A percentile compares a stretch with the other conserved stretches of the same genome.
Evolutionary conservation across 495 filamentous ascomycete species (phyloP).

Genomic region (Hypoxylon trugodes): DNA sequence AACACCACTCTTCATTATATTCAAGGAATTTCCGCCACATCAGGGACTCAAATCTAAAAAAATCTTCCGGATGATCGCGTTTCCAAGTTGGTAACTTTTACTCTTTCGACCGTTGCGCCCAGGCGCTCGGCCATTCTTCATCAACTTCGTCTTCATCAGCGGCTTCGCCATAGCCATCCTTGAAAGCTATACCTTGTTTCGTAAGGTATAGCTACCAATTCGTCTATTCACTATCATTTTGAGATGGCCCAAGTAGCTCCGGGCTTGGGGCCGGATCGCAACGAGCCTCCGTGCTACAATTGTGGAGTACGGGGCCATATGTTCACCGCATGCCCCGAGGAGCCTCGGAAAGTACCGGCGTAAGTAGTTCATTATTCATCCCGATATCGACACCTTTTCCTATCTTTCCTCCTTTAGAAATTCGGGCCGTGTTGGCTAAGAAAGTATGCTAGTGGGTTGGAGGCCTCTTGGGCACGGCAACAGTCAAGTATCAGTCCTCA

Average conservation of each 20-base stretch:
- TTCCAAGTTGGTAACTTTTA: slow-evolving; percentile 4
- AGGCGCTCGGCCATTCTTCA: slow-evolving; percentile 13
- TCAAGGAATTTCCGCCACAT: background rate
- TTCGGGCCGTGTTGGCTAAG: slow-evolving; percentile 28
- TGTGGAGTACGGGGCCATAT: slow-evolving; percentile 59
- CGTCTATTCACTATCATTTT: slow-evolving; percentile 18
- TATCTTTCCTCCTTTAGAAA: slow-evolving; percentile 1
- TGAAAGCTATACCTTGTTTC: slow-evolving; percentile 1
- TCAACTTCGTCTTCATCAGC: background rate
- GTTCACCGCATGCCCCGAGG: slow-evolving; percentile 60
- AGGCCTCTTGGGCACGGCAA: slow-evolving; percentile 49
- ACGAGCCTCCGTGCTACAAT: slow-evolving; percentile 59
- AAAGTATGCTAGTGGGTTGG: slow-evolving; percentile 46
- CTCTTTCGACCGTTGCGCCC: slow-evolving; percentile 10
- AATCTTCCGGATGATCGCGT: slow-evolving; percentile 6
- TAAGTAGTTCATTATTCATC: slow-evolving; percentile 54
- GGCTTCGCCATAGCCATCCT: background rate
- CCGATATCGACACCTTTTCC: background rate
- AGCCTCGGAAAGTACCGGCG: slow-evolving; percentile 61
- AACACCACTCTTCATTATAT: slow-evolving; percentile 13
- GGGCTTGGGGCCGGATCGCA: slow-evolving; percentile 43
- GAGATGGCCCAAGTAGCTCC: slow-evolving; percentile 48
- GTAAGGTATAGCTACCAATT: background rate
- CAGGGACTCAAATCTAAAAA: background rate
- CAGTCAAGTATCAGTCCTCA: slow-evolving; percentile 49